These are phyloP conservation scores for Chlorella variabilis DNA, from an alignment of 163 green algal genomes.

Conservation along the genomic window DNA sequence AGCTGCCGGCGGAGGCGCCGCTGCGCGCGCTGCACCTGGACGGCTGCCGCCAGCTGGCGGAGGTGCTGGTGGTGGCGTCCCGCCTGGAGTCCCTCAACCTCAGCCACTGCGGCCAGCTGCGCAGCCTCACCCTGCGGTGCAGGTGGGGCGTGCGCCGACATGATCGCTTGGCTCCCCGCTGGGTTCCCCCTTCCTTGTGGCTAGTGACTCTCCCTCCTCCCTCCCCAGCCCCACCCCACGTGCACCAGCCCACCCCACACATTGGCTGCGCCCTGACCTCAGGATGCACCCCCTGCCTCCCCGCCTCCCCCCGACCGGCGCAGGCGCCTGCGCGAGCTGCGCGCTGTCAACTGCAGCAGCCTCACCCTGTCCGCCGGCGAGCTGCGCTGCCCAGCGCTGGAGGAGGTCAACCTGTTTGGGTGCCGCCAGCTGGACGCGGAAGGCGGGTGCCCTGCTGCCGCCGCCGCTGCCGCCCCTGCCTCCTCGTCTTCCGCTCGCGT, in stretches of 20 bases:
- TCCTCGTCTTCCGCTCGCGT: no score
- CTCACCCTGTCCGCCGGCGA: slow-evolving; percentile 27
- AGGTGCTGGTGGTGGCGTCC: slow-evolving; percentile 33
- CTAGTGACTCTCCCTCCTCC: background rate
- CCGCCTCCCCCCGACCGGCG: no score
- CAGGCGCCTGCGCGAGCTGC: slow-evolving; percentile 24
- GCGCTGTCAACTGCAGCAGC: slow-evolving; percentile 22
- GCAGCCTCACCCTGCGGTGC: slow-evolving; percentile 8
- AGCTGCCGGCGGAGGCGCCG: slow-evolving; percentile 23
- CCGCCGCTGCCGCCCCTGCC: background rate
- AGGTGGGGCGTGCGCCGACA: no score
- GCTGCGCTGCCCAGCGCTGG: slow-evolving; percentile 3
- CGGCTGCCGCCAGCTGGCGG: slow-evolving; percentile 33
- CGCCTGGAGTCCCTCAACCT: slow-evolving; percentile 33
- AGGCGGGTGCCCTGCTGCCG: background rate
- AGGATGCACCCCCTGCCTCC: no score
- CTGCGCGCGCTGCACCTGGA: slow-evolving; percentile 9
- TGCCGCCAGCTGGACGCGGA: slow-evolving; percentile 16
- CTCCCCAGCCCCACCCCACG: no score
- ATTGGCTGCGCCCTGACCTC: no score
- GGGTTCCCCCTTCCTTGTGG: no score
- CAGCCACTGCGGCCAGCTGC: slow-evolving; percentile 41
- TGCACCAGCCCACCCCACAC: no score
- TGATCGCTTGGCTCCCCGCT: no score
- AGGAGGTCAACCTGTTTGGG: slow-evolving; percentile 34